Base-by-base conservation (phyloP, 2,329 filamentous ascomycete genomes). In the Aspergillus jensenii region DNA sequence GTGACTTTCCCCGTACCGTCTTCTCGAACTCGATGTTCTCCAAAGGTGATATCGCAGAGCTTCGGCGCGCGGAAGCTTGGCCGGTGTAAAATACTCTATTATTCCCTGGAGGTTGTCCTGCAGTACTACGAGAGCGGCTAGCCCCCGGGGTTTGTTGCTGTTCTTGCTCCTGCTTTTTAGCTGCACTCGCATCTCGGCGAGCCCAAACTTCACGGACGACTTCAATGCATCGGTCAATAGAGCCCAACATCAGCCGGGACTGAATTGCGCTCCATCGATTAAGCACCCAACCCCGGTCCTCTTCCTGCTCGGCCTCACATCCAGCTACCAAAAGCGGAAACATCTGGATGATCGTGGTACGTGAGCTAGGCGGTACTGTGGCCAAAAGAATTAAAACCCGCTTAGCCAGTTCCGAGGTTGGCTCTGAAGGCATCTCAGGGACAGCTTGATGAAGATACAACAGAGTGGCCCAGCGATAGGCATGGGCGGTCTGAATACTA, bases 321-420 rank as follows among this genome's bases (percentile, higher is more conserved):
- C 87, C 87, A 3, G 87, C 88, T 1, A 84, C 85, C 61, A 89
- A 79, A 1, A 90, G 79, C 1, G 88, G 88, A 62, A 86, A 90
- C 58, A 90, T 88, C 40, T 90, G 87, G 2, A 90, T 82, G 46
- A 90, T 87, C 17, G 86, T 82, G 0, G 86, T 82, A 8, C 87
- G 81, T 37, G 85, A 88, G 11, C 78, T 81, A 2, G 84, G 73
- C 1, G 87, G 85, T 0, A 90, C 85, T 0, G 84, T 87, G 3
- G 86, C 86, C 3, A 90, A 74, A 51, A 84, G 81, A 21, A 82
- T 78, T 52, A 90, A 72, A 1, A 87, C 83, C 47, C 84, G 82
- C 65, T 87, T 84, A 0, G 87, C 86, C 8, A 90, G 76, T 25
- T 82, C 79, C 7, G 80, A 78, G 0, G 84, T 80, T 2, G 82